Evolutionary conservation across 2,329 filamentous ascomycete genomes (phyloP).

Genomic region (Diaporthe caulivora): DNA sequence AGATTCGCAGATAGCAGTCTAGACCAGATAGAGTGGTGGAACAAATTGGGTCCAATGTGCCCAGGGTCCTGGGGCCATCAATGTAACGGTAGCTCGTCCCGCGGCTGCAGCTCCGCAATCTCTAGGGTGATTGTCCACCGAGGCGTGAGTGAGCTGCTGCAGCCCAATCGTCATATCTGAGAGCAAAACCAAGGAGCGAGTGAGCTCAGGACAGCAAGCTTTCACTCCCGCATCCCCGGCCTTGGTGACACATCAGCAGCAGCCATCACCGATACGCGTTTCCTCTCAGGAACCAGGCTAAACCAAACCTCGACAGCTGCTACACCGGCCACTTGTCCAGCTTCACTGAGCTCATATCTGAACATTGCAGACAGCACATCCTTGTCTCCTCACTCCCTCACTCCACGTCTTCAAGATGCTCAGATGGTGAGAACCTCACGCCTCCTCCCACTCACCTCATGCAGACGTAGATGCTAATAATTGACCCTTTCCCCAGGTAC

Average conservation of each 20-base stretch:
- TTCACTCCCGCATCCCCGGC: background rate
- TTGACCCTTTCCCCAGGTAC: conserved; percentile 71
- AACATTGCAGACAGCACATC: background rate
- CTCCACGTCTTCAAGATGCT: conserved; percentile 33
- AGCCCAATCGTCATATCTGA: background rate
- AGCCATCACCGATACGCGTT: background rate
- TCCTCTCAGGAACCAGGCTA: background rate
- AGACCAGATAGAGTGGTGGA: background rate
- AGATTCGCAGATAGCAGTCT: background rate
- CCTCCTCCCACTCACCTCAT: background rate
- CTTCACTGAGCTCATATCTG: background rate
- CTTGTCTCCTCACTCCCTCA: background rate
- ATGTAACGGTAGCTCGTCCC: conserved; percentile 14
- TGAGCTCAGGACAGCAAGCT: conserved; percentile 19
- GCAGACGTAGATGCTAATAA: background rate
- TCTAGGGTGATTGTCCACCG: conserved; percentile 30
- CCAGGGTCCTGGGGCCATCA: conserved; percentile 23
- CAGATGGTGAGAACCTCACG: conserved; percentile 34
- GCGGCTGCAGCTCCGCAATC: conserved; percentile 16
- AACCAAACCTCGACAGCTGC: background rate
- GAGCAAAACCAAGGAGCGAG: background rate
- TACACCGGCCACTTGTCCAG: background rate
- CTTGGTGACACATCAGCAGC: conserved; percentile 12
- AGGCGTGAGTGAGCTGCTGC: conserved; percentile 5
- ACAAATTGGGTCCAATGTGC: background rate